Evolutionary conservation across 257 asterid species (phyloP).

Genomic region (Petunia secreta): DNA sequence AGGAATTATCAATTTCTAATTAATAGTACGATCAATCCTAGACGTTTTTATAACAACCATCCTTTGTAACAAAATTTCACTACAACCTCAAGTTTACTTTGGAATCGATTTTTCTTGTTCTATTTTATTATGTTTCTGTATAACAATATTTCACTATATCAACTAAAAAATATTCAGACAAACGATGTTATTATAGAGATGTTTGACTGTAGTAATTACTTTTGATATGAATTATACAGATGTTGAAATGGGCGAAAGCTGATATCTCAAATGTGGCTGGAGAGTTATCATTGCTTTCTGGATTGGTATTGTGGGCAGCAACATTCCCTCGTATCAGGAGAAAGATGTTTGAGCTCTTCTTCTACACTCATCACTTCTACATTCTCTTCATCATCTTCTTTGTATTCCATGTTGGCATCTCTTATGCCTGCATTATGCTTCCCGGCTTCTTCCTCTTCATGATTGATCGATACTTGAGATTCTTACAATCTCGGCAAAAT

Average conservation of each 20-base stretch:
- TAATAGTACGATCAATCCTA: neutral
- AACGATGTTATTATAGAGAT: no score
- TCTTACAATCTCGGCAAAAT: constrained; percentile 67
- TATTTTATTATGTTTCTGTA: no score
- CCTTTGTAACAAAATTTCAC: no score
- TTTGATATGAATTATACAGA: constrained; percentile 39
- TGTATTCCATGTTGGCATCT: constrained; percentile 68
- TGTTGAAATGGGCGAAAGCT: constrained; percentile 66
- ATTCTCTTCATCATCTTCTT: constrained; percentile 70
- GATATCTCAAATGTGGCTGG: constrained; percentile 76
- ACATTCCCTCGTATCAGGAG: constrained; percentile 70
- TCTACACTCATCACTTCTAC: constrained; percentile 82
- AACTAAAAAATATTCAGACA: no score
- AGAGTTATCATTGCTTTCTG: constrained; percentile 69
- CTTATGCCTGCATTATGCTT: constrained; percentile 57
- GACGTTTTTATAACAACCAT: no score
- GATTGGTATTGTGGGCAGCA: constrained; percentile 68
- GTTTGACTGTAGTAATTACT: no score
- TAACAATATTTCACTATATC: no score
- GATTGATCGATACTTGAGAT: constrained; percentile 70
- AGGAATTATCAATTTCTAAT: neutral
- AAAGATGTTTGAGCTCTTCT: constrained; percentile 78
- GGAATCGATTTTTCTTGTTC: no score
- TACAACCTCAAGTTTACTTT: no score
- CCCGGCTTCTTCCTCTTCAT: constrained; percentile 91